These are phyloP conservation scores for Magnusiomyces clavatus DNA, from an alignment of 1,139 yeast species.

Conservation along the genomic window DNA sequence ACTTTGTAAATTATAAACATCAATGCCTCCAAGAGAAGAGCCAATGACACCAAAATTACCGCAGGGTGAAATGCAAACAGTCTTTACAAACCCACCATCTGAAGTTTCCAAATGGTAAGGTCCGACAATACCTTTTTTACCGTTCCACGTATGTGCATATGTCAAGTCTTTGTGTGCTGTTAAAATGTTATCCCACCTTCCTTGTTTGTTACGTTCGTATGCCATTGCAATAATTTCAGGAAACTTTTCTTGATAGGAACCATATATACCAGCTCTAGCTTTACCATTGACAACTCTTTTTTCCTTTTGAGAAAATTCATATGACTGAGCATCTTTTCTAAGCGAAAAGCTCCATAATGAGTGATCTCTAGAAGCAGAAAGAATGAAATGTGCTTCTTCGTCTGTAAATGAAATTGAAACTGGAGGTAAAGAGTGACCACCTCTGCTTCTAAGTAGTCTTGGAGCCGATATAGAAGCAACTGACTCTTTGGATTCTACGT, in stretches of 20 bases:
- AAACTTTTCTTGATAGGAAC: constrained; percentile 52
- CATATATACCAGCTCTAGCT: constrained; percentile 35
- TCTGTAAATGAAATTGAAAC: constrained; percentile 70
- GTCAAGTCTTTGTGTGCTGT: constrained; percentile 83
- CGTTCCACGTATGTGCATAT: constrained; percentile 89
- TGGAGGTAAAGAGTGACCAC: constrained; percentile 96
- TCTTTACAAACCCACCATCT: constrained; percentile 75
- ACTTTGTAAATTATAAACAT: constrained; percentile 83
- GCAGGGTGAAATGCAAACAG: constrained; percentile 80
- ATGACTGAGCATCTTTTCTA: constrained; percentile 94
- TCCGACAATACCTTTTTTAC: constrained; percentile 76
- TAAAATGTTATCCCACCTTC: constrained; percentile 93
- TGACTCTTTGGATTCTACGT: constrained; percentile 26
- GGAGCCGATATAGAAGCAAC: constrained; percentile 77
- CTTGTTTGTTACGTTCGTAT: constrained; percentile 68
- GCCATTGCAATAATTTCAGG: constrained; percentile 72
- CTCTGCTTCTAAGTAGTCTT: constrained; percentile 83
- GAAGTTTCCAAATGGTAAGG: constrained; percentile 59
- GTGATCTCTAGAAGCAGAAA: constrained; percentile 82
- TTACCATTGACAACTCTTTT: constrained; percentile 30
- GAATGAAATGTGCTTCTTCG: constrained; percentile 70
- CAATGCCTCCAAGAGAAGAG: constrained; percentile 84
- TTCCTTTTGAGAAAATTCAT: constrained; percentile 77
- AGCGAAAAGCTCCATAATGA: constrained; percentile 88
- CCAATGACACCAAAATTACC: constrained; percentile 95